Percentiles rank a stretch among this genome's conserved stretches.
These are phyloP conservation scores for Phenoliferia sp. DNA, from an alignment of 1,284 basidiomycete species.

Conservation along the genomic window DNA sequence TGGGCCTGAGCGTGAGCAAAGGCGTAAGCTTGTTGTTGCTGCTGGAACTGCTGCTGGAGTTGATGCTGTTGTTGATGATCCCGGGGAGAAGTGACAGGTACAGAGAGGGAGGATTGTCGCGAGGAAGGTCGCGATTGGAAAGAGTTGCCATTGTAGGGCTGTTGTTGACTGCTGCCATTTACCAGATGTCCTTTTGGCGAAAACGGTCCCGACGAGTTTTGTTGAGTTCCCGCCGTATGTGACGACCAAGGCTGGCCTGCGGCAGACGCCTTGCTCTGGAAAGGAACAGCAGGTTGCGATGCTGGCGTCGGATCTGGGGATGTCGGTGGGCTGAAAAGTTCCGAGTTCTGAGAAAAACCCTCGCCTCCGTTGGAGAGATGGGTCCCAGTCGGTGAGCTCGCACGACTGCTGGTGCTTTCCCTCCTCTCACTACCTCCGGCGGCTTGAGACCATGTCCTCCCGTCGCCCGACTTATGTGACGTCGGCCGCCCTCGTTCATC, in stretches of 20 bases:
- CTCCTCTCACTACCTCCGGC: not conserved
- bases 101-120: constrained; percentile 16
- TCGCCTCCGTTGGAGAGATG: not conserved
- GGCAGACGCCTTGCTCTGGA: not conserved
- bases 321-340: constrained; percentile 2
- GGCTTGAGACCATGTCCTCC: not conserved
- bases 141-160: not conserved
- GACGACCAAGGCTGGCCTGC: not conserved
- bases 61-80: constrained; percentile 11
- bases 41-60: constrained; percentile 10
- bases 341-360: not conserved
- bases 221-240: not conserved
- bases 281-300: not conserved
- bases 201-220: constrained; percentile 7
- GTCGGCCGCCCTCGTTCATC: not conserved
- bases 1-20: constrained; percentile 20
- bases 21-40: constrained; percentile 17
- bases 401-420: not conserved
- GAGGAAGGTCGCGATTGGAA: constrained; percentile 15
- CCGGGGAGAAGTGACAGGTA: constrained; percentile 6
- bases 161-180: no score
- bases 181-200: not conserved
- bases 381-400: not conserved
- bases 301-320: constrained; percentile 3
- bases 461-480: not conserved